Evolutionary conservation across 345 rosid species (phyloP).

Genomic region (Orychophragmus violaceus): DNA sequence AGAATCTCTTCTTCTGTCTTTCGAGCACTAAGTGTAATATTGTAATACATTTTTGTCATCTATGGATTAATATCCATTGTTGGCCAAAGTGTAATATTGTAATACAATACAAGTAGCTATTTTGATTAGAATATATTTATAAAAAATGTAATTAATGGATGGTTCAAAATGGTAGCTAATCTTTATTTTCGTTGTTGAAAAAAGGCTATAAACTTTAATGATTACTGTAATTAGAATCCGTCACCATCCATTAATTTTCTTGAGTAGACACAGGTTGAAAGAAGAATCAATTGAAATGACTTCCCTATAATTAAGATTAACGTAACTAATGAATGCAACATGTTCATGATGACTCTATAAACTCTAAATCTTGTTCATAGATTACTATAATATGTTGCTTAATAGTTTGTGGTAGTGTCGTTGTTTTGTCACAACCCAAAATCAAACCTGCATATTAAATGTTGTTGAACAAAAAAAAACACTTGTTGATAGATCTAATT

Average conservation of each 20-base stretch:
- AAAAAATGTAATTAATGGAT: conserved; percentile 1
- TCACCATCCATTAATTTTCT: conserved; percentile 20
- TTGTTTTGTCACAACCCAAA: neutral
- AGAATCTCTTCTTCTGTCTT: conserved; percentile 19
- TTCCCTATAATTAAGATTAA: neutral
- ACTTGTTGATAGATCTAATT: neutral
- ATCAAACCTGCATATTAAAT: neutral
- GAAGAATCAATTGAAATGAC: conserved; percentile 20
- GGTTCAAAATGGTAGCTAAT: conserved; percentile 17
- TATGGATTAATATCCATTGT: no score
- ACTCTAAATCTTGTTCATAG: neutral
- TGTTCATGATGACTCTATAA: neutral
- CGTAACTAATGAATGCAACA: neutral
- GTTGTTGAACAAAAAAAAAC: neutral
- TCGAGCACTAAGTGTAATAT: conserved; percentile 17
- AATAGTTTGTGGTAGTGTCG: neutral
- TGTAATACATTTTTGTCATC: no score
- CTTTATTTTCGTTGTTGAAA: conserved; percentile 13
- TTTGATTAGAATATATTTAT: neutral
- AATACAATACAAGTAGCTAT: conserved; percentile 24
- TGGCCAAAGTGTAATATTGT: conserved; percentile 13
- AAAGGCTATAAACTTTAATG: conserved; percentile 22
- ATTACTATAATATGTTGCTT: neutral
- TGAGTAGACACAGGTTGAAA: neutral
- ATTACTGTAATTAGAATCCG: conserved; percentile 10